These are phyloP conservation scores for Gnaphalium uliginosum DNA, from an alignment of 129 eudicot species.

Conservation along the genomic window DNA sequence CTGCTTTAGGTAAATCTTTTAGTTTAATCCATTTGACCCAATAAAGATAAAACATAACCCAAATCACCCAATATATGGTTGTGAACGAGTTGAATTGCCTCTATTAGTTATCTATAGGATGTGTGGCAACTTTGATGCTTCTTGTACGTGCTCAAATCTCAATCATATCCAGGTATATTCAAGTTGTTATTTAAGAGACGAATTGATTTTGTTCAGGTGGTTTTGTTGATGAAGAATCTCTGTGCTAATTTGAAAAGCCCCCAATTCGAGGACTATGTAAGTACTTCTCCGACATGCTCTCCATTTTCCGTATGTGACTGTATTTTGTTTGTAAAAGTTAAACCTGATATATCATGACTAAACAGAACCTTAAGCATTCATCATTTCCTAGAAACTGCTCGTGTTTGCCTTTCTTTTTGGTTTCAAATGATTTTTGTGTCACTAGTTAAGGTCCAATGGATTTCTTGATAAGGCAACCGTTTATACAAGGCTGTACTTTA, in stretches of 20 bases:
- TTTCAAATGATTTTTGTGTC: slow-evolving; percentile 3
- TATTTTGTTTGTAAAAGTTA: neutral
- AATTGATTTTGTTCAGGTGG: slow-evolving; percentile 52
- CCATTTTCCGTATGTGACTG: neutral
- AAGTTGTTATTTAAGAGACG: neutral
- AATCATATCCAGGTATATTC: neutral
- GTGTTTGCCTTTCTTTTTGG: too few relatives aligned
- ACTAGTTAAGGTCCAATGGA: neutral
- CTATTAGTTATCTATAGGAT: neutral
- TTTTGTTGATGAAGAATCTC: slow-evolving; percentile 89
- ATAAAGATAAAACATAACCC: neutral
- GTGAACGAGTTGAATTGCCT: neutral
- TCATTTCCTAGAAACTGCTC: neutral
- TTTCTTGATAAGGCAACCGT: neutral
- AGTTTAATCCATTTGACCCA: neutral
- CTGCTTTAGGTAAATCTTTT: neutral
- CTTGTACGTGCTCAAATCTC: neutral
- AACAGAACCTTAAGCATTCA: neutral
- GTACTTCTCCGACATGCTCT: slow-evolving; percentile 21
- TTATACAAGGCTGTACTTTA: neutral
- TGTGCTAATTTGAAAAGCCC: slow-evolving; percentile 87
- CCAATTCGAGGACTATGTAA: slow-evolving; percentile 90
- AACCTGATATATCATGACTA: neutral
- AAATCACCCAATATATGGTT: too few relatives aligned
- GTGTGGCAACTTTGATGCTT: neutral